Evolutionary conservation across 148 eudicot species (phyloP).

Genomic region (Chenopodium quinoa): DNA sequence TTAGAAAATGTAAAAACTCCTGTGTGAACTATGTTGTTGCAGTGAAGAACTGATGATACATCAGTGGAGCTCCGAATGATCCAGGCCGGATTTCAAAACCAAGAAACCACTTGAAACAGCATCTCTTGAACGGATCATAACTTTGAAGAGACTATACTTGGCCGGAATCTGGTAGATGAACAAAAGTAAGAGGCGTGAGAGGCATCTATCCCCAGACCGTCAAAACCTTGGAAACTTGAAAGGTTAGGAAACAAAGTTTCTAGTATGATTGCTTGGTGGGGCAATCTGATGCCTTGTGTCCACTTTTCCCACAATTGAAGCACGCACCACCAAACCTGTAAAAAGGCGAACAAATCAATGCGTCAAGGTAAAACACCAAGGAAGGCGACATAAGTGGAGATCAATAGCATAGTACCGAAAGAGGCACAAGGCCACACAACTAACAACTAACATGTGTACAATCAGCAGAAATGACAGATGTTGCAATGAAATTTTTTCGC

Average conservation of each 20-base stretch:
- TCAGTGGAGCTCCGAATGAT: slow-evolving; percentile 9
- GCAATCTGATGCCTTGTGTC: slow-evolving; percentile 93
- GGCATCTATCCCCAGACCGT: slow-evolving; percentile 1
- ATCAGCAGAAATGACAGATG: neutral
- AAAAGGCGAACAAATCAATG: neutral
- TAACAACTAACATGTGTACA: neutral
- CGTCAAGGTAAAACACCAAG: neutral
- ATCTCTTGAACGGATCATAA: slow-evolving; percentile 5
- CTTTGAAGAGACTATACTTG: neutral
- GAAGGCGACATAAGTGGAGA: neutral
- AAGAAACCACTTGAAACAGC: slow-evolving; percentile 14
- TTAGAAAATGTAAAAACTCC: slow-evolving; percentile 1
- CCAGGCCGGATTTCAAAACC: slow-evolving; percentile 14
- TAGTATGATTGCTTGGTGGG: slow-evolving; percentile 60
- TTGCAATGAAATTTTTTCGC: neutral
- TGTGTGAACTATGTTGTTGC: slow-evolving; percentile 10
- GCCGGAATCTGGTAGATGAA: neutral
- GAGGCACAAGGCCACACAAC: neutral
- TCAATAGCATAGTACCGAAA: neutral
- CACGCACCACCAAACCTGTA: slow-evolving; percentile 94
- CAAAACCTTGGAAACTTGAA: slow-evolving; percentile 7
- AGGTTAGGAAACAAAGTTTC: slow-evolving; percentile 18
- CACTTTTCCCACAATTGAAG: slow-evolving; percentile 81
- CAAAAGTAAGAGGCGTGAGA: neutral
- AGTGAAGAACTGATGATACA: neutral